Conservation (phyloP, 2,329 filamentous ascomycete genomes). For the Calonectria honghensis region DNA sequence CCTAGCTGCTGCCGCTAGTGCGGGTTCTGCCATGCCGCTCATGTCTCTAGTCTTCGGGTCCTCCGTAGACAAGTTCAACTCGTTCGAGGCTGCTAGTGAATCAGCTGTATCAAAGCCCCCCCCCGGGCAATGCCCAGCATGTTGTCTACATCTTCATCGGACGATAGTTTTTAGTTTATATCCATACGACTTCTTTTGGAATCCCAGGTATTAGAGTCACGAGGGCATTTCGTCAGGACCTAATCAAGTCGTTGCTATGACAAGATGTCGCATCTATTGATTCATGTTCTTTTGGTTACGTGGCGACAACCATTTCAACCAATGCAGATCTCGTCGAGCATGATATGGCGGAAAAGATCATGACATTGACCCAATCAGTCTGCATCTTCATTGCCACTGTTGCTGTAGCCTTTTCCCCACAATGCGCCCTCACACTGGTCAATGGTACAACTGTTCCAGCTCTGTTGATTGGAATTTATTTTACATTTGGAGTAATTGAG, state of each 20-base stretch:
- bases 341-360: neutral
- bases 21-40: neutral
- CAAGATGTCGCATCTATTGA: neutral
- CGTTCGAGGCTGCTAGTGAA: neutral
- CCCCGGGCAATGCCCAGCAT: neutral
- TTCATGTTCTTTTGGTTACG: neutral
- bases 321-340: slow-evolving; percentile 1
- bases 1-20: neutral
- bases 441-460: neutral
- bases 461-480: neutral
- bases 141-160: neutral
- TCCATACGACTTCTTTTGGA: neutral
- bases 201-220: neutral
- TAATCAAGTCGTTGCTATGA: neutral
- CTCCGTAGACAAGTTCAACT: slow-evolving; percentile 5
- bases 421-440: neutral
- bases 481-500: neutral
- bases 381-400: neutral
- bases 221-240: neutral
- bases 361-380: neutral
- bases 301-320: slow-evolving; percentile 9
- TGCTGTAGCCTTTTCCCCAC: neutral
- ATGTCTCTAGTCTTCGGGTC: neutral
- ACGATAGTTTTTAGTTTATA: neutral
- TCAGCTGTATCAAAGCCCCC: neutral